These are phyloP conservation scores for Cymbidium sinense DNA, from an alignment of 106 monocot genomes.

Conservation along the genomic window DNA sequence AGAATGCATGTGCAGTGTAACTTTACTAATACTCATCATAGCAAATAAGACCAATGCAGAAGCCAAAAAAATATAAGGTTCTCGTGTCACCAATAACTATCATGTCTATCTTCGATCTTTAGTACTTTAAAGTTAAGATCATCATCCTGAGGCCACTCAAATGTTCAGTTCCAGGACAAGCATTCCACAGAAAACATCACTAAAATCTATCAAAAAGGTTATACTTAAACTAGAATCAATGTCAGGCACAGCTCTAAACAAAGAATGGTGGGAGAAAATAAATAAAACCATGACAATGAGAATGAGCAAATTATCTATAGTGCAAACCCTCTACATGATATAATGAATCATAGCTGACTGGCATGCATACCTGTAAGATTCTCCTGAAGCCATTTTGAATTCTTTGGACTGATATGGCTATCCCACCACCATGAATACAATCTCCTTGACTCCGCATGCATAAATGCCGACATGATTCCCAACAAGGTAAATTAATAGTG, in stretches of 20 bases:
- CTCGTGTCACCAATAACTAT: no score
- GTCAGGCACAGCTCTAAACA: background rate
- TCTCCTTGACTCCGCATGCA: constrained; percentile 51
- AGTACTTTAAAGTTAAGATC: no score
- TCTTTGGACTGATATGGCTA: constrained; percentile 87
- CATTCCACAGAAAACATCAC: background rate
- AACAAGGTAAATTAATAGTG: background rate
- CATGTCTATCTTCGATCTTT: no score
- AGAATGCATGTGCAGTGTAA: no score
- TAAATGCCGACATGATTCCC: constrained; percentile 47
- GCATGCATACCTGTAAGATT: constrained; percentile 63
- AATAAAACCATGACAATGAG: background rate
- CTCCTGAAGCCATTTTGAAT: constrained; percentile 98
- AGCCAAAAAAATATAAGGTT: no score
- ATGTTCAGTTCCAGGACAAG: background rate
- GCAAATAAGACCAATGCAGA: no score
- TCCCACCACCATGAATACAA: constrained; percentile 99
- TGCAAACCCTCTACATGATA: background rate
- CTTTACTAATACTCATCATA: no score
- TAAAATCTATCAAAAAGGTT: background rate
- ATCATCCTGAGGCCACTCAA: no score
- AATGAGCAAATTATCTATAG: background rate
- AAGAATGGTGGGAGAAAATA: background rate
- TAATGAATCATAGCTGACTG: background rate
- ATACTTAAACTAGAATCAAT: background rate